A percentile compares a stretch with the other conserved stretches of the same genome.
Evolutionary conservation across 805 yeast genomes (phyloP).

Genomic region (Pichia exigua): DNA sequence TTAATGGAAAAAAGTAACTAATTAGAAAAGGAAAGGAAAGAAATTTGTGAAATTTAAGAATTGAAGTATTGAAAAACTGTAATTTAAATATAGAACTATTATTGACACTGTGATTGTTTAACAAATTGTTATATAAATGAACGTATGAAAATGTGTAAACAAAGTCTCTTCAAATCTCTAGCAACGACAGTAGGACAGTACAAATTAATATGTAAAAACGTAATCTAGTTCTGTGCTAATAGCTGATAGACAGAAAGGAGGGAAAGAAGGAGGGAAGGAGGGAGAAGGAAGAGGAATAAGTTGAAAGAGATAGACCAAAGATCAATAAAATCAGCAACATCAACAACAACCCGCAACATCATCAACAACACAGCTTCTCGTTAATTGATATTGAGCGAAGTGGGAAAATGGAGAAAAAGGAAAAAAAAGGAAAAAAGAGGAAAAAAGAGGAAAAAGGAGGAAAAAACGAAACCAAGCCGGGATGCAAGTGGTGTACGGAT

Average conservation of each 20-base stretch:
- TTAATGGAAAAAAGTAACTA: no score
- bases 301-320: neutral
- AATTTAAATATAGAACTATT: neutral
- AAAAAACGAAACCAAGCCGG: neutral
- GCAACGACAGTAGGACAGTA: neutral
- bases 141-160: neutral
- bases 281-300: neutral
- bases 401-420: neutral
- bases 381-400: no score
- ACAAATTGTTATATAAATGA: neutral
- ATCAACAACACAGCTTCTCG: neutral
- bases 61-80: neutral
- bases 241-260: neutral
- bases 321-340: neutral
- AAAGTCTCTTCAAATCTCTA: neutral
- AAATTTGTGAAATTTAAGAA: neutral
- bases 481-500: neutral
- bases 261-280: neutral
- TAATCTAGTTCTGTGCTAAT: neutral
- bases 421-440: conserved; percentile 4
- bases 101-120: neutral
- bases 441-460: neutral
- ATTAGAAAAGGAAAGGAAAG: neutral
- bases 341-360: neutral
- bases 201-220: neutral